phyloP scores from a whole-genome alignment of 2,329 filamentous ascomycete genomes.

The Monosporascus sp. region DNA sequence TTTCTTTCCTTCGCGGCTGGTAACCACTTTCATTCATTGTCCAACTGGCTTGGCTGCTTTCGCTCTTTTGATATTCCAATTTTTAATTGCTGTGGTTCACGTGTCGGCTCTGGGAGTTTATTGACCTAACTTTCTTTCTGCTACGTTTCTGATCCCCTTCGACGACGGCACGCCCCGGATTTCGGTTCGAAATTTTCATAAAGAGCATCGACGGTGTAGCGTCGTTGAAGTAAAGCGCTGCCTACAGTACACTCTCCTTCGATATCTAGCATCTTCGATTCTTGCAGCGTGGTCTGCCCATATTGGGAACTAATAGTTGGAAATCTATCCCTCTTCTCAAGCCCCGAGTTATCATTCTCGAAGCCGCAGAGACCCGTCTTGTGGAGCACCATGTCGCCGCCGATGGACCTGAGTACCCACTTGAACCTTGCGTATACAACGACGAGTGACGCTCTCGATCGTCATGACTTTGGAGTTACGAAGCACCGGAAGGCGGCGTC shows the following conservation, averaged over 20 bases:
- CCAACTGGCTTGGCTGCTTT: slow-evolving; percentile 55
- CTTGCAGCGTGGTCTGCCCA: slow-evolving; percentile 39
- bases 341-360: neutral
- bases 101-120: neutral
- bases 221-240: slow-evolving; percentile 1
- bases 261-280: slow-evolving; percentile 32
- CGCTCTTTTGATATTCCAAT: slow-evolving; percentile 36
- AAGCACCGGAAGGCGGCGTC: slow-evolving; percentile 65
- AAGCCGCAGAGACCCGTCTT: neutral
- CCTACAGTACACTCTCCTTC: slow-evolving; percentile 1
- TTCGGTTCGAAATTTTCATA: slow-evolving; percentile 3
- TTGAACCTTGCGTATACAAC: slow-evolving; percentile 40
- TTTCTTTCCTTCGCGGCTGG: slow-evolving; percentile 39
- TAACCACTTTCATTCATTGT: slow-evolving; percentile 35
- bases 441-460: slow-evolving; percentile 48
- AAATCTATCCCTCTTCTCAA: neutral
- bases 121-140: neutral
- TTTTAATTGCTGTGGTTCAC: neutral
- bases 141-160: slow-evolving; percentile 11
- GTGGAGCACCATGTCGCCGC: slow-evolving; percentile 42
- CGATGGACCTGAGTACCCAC: slow-evolving; percentile 39
- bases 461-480: slow-evolving; percentile 53
- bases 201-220: neutral
- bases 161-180: slow-evolving; percentile 13
- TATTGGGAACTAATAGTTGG: slow-evolving; percentile 14